phyloP scores from a whole-genome alignment of 306 rosid genomes.

The Malus asiatica region DNA sequence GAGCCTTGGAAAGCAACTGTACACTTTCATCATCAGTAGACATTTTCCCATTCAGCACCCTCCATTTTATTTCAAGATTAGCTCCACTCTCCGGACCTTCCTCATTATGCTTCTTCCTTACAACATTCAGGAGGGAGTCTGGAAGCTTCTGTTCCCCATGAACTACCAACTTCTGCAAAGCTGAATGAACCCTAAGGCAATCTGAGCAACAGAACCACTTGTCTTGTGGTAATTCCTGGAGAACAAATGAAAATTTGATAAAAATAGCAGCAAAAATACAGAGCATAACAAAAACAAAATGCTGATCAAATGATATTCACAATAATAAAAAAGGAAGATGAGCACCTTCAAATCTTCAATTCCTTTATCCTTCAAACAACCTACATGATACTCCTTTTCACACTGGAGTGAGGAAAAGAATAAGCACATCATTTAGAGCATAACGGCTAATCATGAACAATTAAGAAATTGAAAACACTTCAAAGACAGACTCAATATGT shows the following conservation, averaged over 20 bases:
- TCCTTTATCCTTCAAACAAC: slow-evolving; percentile 64
- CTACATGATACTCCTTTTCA: slow-evolving; percentile 73
- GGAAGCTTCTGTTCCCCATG: slow-evolving; percentile 47
- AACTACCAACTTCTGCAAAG: slow-evolving; percentile 43
- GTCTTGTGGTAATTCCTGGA: slow-evolving; percentile 66
- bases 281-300: neutral
- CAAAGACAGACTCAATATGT: neutral
- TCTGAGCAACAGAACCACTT: slow-evolving; percentile 64
- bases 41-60: slow-evolving; percentile 56
- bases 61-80: slow-evolving; percentile 59
- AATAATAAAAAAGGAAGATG: neutral
- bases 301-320: neutral
- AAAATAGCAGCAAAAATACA: neutral
- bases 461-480: neutral
- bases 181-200: slow-evolving; percentile 35
- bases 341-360: slow-evolving; percentile 54
- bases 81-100: slow-evolving; percentile 22
- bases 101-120: slow-evolving; percentile 39
- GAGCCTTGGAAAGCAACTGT: slow-evolving; percentile 50
- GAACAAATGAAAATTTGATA: neutral
- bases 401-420: slow-evolving; percentile 36
- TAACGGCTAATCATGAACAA: neutral
- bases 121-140: slow-evolving; percentile 32
- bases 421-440: neutral
- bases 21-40: slow-evolving; percentile 30